phyloP scores from a whole-genome alignment of 371 early-diverging fungal species.

The Rhizomucor pusillus region DNA sequence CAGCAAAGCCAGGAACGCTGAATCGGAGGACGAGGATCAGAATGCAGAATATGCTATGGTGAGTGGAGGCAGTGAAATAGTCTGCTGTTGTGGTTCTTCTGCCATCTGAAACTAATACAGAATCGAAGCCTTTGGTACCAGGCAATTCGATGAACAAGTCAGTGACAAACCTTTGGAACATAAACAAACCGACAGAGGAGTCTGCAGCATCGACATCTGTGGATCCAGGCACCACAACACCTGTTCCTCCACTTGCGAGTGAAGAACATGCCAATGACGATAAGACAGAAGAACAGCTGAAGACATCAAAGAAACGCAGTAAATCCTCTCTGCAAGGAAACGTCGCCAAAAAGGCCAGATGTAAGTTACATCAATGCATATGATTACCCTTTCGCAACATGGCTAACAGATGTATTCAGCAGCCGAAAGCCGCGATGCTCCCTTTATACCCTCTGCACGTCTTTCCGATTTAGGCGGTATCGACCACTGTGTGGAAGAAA shows the following conservation, averaged over 20 bases:
- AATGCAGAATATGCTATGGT: conserved; percentile 43
- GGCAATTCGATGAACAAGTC: conserved; percentile 73
- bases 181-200: conserved; percentile 25
- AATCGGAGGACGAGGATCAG: conserved; percentile 24
- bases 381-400: neutral
- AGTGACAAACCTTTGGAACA: conserved; percentile 67
- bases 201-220: conserved; percentile 8
- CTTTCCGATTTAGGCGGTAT: conserved; percentile 90
- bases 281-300: neutral
- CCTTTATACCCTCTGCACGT: conserved; percentile 62
- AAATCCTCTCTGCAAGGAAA: conserved; percentile 26
- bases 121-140: conserved; percentile 9
- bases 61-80: conserved; percentile 28
- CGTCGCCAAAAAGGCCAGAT: conserved; percentile 26
- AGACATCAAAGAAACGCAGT: conserved; percentile 12
- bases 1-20: conserved; percentile 12
- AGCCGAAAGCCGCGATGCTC: conserved; percentile 40
- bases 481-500: conserved; percentile 85
- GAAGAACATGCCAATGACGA: conserved; percentile 1
- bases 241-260: neutral
- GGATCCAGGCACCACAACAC: conserved; percentile 2
- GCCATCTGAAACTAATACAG: neutral
- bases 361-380: conserved; percentile 13
- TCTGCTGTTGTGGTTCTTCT: conserved; percentile 17
- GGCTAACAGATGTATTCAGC: neutral